phyloP scores from a whole-genome alignment of 305 asterid genomes.

The Rubia balearica region DNA sequence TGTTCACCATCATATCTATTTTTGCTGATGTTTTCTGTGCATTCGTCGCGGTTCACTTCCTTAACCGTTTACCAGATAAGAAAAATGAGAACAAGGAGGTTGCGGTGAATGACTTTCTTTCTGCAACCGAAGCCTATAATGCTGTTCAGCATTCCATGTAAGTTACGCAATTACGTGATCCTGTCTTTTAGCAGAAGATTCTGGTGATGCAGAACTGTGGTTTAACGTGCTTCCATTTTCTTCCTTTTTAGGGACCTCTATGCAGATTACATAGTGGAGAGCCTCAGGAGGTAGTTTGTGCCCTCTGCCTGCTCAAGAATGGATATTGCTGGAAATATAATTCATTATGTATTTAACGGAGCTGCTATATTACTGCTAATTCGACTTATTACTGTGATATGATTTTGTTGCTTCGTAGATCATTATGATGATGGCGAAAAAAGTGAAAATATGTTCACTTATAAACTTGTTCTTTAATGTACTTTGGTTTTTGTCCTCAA shows the following conservation, averaged over 20 bases:
- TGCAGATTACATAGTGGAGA: slow-evolving; percentile 74
- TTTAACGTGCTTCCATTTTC: slow-evolving; percentile 2
- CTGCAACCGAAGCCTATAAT: slow-evolving; percentile 58
- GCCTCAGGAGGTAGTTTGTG: slow-evolving; percentile 54
- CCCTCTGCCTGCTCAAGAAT: background rate
- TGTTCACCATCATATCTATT: background rate
- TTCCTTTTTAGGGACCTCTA: slow-evolving; percentile 56
- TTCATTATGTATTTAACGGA: background rate
- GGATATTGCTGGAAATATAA: background rate
- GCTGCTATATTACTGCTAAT: background rate
- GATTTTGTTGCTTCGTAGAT: slow-evolving; percentile 8
- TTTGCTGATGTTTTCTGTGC: background rate
- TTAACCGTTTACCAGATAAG: slow-evolving; percentile 53
- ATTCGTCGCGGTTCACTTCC: slow-evolving; percentile 8
- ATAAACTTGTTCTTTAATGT: background rate
- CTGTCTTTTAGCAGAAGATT: background rate
- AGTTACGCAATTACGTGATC: slow-evolving; percentile 24
- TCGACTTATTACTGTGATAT: slow-evolving; percentile 1
- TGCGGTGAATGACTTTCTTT: slow-evolving; percentile 77
- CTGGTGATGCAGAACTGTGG: background rate
- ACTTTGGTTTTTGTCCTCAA: background rate
- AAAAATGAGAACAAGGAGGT: slow-evolving; percentile 97
- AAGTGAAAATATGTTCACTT: slow-evolving; percentile 8
- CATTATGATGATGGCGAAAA: slow-evolving; percentile 15
- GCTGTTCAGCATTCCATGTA: slow-evolving; percentile 85